Base-by-base conservation (phyloP, 345 rosid species). In the Pugionium dolabratum region DNA sequence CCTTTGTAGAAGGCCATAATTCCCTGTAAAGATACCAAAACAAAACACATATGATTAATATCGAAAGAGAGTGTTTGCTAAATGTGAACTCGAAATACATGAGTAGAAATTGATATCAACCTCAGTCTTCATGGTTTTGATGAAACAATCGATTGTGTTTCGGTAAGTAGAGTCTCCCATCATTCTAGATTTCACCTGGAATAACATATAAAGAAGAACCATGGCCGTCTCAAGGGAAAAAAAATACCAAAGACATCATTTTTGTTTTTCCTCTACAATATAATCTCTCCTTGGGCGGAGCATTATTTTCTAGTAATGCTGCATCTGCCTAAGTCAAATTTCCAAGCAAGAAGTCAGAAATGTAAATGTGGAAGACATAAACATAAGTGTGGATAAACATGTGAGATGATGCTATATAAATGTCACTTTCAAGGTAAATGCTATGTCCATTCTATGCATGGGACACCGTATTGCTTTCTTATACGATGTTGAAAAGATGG, bases 141-240 rank as follows among this genome's bases (percentile, higher is more conserved):
- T 36, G 76, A 94, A 90, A 78, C 99, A 94, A 74, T 94, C 99
- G 7, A 88, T 36, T 42, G 99, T 94, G 80, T 75, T 94, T 71
- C 72, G 88, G 83, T 86, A 90, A 67, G 89, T 80, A 52, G 97
- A 79, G 75, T 94, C 99, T 57, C 99, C 99, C 97, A 94, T 88
- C 99, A 94, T 94, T 78, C 99, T 85, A 4, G 99, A 94, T 83
- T 94, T 94, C 62, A 94, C 96, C 99, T 90, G 84, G 66, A 79
- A 77, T 64, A 81, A 72, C 62, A 66, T 53, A 54, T 39, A 59
- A 54, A 47, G 39, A 65, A 42, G 25, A 43, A 44, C 42, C 61
- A 57, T 56, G 58, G 49, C 33, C 57, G 57, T 62, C 41, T 11
- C 47, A 50, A 61, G 45, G 59, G 25, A 28, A 49, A 18, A 18